Percentiles rank a stretch among this genome's conserved stretches.
Conservation (phyloP, 2,329 filamentous ascomycete species). For the Fonsecaea pedrosoi region DNA sequence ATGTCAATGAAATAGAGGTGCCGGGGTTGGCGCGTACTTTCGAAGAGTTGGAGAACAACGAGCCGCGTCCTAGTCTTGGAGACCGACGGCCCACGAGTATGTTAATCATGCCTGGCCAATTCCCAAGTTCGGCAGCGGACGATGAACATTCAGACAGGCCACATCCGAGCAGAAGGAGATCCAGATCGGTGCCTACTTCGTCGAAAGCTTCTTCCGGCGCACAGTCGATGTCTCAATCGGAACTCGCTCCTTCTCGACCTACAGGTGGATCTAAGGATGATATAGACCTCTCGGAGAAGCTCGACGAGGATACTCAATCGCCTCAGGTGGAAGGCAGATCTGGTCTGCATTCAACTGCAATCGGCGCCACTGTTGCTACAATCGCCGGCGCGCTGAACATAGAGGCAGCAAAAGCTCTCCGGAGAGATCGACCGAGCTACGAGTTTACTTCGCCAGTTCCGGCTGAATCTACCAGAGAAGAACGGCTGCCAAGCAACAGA, state of each 20-base stretch:
- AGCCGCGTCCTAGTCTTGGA: slow-evolving; percentile 20
- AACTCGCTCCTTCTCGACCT: neutral
- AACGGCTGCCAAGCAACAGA: slow-evolving; percentile 13
- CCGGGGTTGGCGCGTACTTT: slow-evolving; percentile 67
- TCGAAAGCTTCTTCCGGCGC: slow-evolving; percentile 9
- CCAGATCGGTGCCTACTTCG: slow-evolving; percentile 32
- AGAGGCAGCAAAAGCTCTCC: slow-evolving; percentile 32
- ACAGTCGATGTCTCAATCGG: slow-evolving; percentile 2
- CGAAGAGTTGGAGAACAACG: slow-evolving; percentile 6
- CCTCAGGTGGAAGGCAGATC: slow-evolving; percentile 3
- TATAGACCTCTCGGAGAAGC: neutral
- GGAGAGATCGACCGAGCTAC: slow-evolving; percentile 21
- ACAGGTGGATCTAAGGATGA: neutral
- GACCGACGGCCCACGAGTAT: slow-evolving; percentile 34
- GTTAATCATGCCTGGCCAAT: slow-evolving; percentile 37
- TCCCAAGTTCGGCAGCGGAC: slow-evolving; percentile 17
- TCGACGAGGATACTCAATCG: slow-evolving; percentile 3
- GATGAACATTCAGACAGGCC: slow-evolving; percentile 22
- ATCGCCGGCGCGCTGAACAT: slow-evolving; percentile 39
- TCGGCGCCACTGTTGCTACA: slow-evolving; percentile 37
- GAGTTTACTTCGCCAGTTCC: slow-evolving; percentile 6
- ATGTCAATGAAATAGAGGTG: slow-evolving; percentile 81
- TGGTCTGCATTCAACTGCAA: slow-evolving; percentile 16
- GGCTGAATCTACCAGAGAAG: slow-evolving; percentile 6
- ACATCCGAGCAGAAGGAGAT: slow-evolving; percentile 24